A percentile compares a stretch with the other conserved stretches of the same genome.
Conservation (phyloP, 2,329 filamentous ascomycete species). For the Scedosporium boydii region DNA sequence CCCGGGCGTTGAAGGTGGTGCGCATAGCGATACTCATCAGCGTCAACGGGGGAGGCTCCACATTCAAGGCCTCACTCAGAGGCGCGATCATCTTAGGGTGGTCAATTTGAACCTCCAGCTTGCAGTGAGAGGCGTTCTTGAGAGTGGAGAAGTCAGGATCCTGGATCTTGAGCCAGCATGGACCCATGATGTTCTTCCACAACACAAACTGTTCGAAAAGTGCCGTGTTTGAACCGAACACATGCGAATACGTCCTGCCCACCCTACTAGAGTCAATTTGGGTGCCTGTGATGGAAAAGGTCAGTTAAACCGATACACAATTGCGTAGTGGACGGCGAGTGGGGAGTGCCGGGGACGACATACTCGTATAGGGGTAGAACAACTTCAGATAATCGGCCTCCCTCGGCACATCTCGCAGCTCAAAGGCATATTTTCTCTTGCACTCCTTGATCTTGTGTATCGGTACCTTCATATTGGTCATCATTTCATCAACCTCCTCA, state of each 20-base stretch:
- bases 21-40: conserved; percentile 92
- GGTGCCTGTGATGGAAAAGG: conserved; percentile 38
- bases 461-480: conserved; percentile 75
- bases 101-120: conserved; percentile 76
- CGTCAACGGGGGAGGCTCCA: conserved; percentile 79
- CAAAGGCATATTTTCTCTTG: conserved; percentile 90
- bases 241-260: conserved; percentile 86
- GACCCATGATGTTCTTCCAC: conserved; percentile 98
- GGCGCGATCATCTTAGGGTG: conserved; percentile 69
- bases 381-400: conserved; percentile 90
- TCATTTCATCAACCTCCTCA: conserved; percentile 75
- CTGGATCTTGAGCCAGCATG: conserved; percentile 90
- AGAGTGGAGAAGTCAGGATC: conserved; percentile 74
- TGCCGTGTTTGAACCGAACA: conserved; percentile 88
- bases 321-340: background rate
- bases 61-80: conserved; percentile 66
- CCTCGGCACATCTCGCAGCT: conserved; percentile 75
- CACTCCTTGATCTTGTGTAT: conserved; percentile 93
- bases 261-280: conserved; percentile 58
- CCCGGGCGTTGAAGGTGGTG: conserved; percentile 79
- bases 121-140: conserved; percentile 94
- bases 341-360: conserved; percentile 18
- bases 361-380: conserved; percentile 85
- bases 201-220: conserved; percentile 97
- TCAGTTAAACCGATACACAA: background rate